phyloP scores from a whole-genome alignment of 257 asterid genomes.

The Anisodus tanguticus region DNA sequence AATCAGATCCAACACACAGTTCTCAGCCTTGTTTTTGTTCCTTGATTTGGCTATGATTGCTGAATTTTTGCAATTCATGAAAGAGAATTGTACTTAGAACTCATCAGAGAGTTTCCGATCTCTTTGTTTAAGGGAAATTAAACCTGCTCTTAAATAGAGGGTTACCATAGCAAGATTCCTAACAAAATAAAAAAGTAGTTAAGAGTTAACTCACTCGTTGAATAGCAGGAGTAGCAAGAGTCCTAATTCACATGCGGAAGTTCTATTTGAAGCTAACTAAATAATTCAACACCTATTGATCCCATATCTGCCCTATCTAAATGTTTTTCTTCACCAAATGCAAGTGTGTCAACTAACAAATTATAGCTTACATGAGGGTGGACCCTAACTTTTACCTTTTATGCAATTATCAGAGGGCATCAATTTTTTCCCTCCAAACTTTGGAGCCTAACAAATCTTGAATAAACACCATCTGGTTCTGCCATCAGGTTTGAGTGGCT shows the following conservation, averaged over 20 bases:
- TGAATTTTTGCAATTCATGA: background rate
- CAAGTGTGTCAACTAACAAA: background rate
- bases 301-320: background rate
- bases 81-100: background rate
- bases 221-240: background rate
- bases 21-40: background rate
- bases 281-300: background rate
- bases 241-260: background rate
- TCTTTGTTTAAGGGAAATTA: background rate
- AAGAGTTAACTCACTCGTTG: background rate
- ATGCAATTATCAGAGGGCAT: slow-evolving; percentile 22
- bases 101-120: background rate
- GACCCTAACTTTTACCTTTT: background rate
- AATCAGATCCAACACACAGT: slow-evolving; percentile 10
- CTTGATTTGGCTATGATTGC: slow-evolving; percentile 3
- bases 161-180: background rate
- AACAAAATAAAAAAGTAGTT: background rate
- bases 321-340: background rate
- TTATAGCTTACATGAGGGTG: background rate
- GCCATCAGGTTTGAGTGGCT: slow-evolving; percentile 57
- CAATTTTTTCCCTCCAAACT: slow-evolving; percentile 41
- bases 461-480: slow-evolving; percentile 62
- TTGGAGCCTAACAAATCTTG: slow-evolving; percentile 65
- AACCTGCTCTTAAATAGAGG: background rate
- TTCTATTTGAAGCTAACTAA: slow-evolving; percentile 11